Conservation (phyloP, 768 basidiomycete genomes). For the Lanmaoa pseudosensibilis region DNA sequence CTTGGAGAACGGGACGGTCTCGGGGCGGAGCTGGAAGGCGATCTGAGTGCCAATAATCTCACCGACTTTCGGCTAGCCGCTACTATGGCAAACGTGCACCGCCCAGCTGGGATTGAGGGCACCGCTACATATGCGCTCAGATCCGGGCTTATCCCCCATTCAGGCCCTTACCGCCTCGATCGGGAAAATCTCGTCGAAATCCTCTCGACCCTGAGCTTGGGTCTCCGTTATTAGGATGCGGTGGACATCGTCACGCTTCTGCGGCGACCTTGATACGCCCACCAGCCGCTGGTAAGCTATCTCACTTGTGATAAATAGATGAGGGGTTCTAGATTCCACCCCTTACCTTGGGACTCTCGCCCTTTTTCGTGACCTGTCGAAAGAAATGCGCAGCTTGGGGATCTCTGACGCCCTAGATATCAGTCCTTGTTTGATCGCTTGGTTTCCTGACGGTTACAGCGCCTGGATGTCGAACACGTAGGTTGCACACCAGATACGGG, state of each 20-base stretch:
- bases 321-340: not conserved
- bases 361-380: not conserved
- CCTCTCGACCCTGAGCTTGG: no score
- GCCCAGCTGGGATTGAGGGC: no score
- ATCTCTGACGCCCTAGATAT: not conserved
- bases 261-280: not conserved
- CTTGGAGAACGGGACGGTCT: no score
- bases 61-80: no score
- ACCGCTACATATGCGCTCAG: no score
- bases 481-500: not conserved
- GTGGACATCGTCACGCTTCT: not conserved
- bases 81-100: no score
- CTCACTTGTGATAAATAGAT: not conserved
- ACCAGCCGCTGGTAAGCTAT: not conserved
- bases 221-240: not conserved
- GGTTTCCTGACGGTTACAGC: not conserved
- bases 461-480: not conserved
- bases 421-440: not conserved
- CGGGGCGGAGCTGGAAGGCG: no score
- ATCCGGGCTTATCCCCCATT: no score
- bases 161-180: not conserved
- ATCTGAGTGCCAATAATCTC: no score
- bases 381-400: not conserved
- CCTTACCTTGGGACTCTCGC: not conserved
- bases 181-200: not conserved